Conservation (phyloP, 208 protist species). For the Strigomonas culicis region DNA sequence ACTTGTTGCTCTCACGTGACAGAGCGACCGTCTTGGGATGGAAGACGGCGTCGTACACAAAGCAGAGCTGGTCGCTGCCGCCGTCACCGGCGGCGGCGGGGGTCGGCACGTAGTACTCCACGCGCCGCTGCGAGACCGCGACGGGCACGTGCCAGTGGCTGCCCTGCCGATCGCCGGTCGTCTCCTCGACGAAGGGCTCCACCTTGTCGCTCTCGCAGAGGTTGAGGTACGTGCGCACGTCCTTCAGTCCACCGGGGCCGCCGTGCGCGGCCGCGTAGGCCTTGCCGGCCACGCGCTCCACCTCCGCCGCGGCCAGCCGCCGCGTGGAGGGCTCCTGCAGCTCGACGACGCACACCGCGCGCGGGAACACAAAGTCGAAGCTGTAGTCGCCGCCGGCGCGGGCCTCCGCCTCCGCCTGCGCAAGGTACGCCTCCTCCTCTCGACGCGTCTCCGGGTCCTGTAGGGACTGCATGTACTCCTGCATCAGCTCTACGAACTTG, state of each 20-base stretch:
- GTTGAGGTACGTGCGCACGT: slow-evolving; percentile 56
- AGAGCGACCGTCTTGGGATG: slow-evolving; percentile 74
- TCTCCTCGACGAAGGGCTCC: slow-evolving; percentile 63
- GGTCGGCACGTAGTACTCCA: slow-evolving; percentile 37
- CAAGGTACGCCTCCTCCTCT: slow-evolving; percentile 89
- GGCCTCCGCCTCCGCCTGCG: slow-evolving; percentile 83
- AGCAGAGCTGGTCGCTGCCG: slow-evolving; percentile 19
- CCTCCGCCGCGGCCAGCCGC: slow-evolving; percentile 17
- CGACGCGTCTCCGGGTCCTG: slow-evolving; percentile 77
- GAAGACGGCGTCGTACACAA: slow-evolving; percentile 87
- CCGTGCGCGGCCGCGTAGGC: not conserved
- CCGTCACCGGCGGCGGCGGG: not conserved
- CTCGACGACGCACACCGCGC: slow-evolving; percentile 75
- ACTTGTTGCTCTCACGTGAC: slow-evolving; percentile 65
- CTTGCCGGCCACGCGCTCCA: not conserved
- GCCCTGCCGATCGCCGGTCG: slow-evolving; percentile 43
- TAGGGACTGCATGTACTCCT: slow-evolving; percentile 87
- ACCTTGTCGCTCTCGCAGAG: slow-evolving; percentile 83
- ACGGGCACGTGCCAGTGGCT: slow-evolving; percentile 90
- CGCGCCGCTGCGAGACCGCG: slow-evolving; percentile 65
- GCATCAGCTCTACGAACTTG: slow-evolving; percentile 82
- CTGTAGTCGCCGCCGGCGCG: slow-evolving; percentile 81
- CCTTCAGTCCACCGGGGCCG: not conserved
- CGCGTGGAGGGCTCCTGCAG: slow-evolving; percentile 60
- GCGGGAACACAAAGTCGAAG: slow-evolving; percentile 90